Percentiles rank a stretch among this genome's conserved stretches.
Evolutionary conservation across 495 filamentous ascomycete genomes (phyloP).

Genomic region (Thozetella sp.): DNA sequence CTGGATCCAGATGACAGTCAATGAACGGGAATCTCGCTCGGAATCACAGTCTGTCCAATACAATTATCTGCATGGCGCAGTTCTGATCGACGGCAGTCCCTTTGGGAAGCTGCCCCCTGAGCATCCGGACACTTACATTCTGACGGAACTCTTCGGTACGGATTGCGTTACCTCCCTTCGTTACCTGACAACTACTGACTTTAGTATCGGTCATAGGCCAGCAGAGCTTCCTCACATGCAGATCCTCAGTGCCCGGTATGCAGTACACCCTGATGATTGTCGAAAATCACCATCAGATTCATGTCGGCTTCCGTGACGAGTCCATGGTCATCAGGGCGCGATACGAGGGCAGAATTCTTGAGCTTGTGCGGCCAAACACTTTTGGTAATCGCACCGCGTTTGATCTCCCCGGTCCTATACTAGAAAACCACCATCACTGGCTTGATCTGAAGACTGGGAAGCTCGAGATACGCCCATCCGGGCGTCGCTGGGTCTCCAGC

Average conservation of each 20-base stretch:
- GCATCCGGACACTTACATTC: conserved; percentile 26
- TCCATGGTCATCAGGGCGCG: conserved; percentile 38
- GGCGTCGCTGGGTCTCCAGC: conserved; percentile 40
- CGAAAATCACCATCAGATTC: conserved; percentile 36
- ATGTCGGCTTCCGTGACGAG: conserved; percentile 45
- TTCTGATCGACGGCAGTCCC: conserved; percentile 50
- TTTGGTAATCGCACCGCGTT: conserved; percentile 23
- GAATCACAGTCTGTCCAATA: conserved; percentile 34
- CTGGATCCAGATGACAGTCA: conserved; percentile 9
- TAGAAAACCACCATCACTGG: conserved; percentile 61
- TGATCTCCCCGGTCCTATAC: conserved; percentile 53
- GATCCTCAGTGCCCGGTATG: background rate
- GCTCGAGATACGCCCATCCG: conserved; percentile 53
- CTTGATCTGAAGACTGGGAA: conserved; percentile 41
- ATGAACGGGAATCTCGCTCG: background rate
- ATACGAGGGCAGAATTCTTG: conserved; percentile 13
- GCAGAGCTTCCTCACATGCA: background rate
- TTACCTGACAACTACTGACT: conserved; percentile 40
- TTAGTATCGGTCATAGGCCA: conserved; percentile 20
- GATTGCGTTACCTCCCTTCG: conserved; percentile 48
- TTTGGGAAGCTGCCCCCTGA: conserved; percentile 48
- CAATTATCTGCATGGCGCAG: conserved; percentile 46
- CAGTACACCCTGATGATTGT: background rate
- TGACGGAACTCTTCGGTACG: conserved; percentile 51
- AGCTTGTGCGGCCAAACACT: conserved; percentile 29